Base-by-base conservation (phyloP, 495 filamentous ascomycete genomes). In the Penicillium coprophilum region DNA sequence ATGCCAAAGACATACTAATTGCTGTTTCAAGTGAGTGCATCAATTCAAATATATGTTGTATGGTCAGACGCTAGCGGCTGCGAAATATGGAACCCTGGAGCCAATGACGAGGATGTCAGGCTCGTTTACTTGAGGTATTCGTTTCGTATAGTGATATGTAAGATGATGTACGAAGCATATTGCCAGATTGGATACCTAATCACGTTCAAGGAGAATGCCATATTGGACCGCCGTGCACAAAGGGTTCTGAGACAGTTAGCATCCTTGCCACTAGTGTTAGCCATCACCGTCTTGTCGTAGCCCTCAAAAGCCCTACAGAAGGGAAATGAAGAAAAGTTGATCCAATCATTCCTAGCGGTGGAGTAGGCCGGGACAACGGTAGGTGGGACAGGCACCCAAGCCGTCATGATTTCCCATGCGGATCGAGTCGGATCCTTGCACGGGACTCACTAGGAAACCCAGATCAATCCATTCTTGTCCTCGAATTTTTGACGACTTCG, bases 311-410 rank as follows among this genome's bases (percentile, higher is more conserved):
- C 52, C 41, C 41, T 38, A 43, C 38, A 51, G 17, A 45, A 54
- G n/a, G 31, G 32, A 54, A 46, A 54, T 54, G 30, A 38, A 31
- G 48, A 46, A 36, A 31, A 15, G 21, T 36, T 39, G 50, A 59
- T 46, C 56, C 57, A 58, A 60, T 61, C 50, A 57, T 41, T 31
- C 46, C 19, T 38, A 52, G 41, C 17, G 46, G 65, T 66, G 65
- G 62, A 65, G 57, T 44, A 53, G 52, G 28, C 52, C 54, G 51
- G 36, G 36, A 55, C 59, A 6, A 55, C 54, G 54, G 59, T 57
- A 59, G 65, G 65, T 68, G 65, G 65, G 65, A 68, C 65, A 68
- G 65, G 59, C 57, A 68, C 50, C 63, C 61, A 46, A 65, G 53
- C 56, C 59, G 63, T 62, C 56, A 58, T 56, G 51, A 59, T 63